Conservation (phyloP, 176 grass and related monocot genomes). For the Rhynchospora pubera region DNA sequence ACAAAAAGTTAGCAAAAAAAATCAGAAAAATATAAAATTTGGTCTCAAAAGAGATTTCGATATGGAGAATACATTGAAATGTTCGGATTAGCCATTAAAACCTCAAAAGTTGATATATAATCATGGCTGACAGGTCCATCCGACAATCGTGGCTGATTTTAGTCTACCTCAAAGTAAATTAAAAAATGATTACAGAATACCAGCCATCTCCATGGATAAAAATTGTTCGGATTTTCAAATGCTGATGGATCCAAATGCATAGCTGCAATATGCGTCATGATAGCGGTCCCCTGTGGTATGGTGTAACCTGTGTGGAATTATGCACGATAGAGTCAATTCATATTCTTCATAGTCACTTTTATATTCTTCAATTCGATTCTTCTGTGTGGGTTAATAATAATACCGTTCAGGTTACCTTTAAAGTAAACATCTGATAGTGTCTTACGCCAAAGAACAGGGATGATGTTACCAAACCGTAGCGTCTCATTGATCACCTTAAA, state of each 20-base stretch:
- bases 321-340: not conserved
- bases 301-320: conserved; percentile 14
- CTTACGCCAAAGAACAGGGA: conserved; percentile 6
- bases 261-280: conserved; percentile 21
- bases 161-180: too few relatives aligned
- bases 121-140: too few relatives aligned
- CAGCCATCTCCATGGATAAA: conserved; percentile 35
- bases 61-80: too few relatives aligned
- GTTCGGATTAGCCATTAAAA: too few relatives aligned
- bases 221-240: conserved; percentile 20
- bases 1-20: not conserved
- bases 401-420: not conserved
- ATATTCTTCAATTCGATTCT: not conserved
- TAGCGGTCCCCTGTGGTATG: conserved; percentile 11
- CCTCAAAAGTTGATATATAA: too few relatives aligned
- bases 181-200: not conserved
- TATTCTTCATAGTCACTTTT: not conserved
- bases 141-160: too few relatives aligned
- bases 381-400: not conserved
- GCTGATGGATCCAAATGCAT: conserved; percentile 22
- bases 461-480: conserved; percentile 15
- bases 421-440: conserved; percentile 14
- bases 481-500: conserved; percentile 29
- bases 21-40: too few relatives aligned
- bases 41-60: too few relatives aligned